Conservation (phyloP, 1,284 basidiomycete genomes). For the Tylopilus orsonianus region DNA sequence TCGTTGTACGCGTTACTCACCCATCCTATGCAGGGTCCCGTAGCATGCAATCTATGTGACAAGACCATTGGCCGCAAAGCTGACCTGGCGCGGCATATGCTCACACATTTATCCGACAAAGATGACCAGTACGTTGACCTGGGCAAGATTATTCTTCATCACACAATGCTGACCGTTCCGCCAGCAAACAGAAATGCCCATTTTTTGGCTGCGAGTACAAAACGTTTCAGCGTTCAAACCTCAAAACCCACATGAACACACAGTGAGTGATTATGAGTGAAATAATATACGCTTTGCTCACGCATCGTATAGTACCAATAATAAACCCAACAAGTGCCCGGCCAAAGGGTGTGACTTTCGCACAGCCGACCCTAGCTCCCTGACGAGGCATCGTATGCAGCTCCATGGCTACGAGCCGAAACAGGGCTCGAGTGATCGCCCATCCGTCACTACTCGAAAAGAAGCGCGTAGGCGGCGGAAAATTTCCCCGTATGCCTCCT, state of each 20-base stretch:
- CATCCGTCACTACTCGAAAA: neutral
- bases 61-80: conserved; percentile 16
- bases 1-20: conserved; percentile 6
- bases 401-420: conserved; percentile 19
- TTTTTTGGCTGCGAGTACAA: conserved; percentile 23
- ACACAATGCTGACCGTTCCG: conserved; percentile 7
- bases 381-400: conserved; percentile 29
- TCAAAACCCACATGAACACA: conserved; percentile 27
- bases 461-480: neutral
- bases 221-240: conserved; percentile 32
- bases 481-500: neutral
- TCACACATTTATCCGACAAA: conserved; percentile 16
- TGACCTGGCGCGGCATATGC: conserved; percentile 24
- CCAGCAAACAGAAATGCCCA: conserved; percentile 31
- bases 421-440: neutral
- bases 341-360: conserved; percentile 19
- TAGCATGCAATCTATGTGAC: conserved; percentile 12
- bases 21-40: conserved; percentile 7
- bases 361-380: conserved; percentile 28
- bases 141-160: no score
- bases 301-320: conserved; percentile 12
- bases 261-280: conserved; percentile 22
- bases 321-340: conserved; percentile 22
- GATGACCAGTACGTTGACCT: conserved; percentile 17
- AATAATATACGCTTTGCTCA: conserved; percentile 3